These are phyloP conservation scores for Spathaspora passalidarum DNA, from an alignment of 805 yeast species.

Conservation along the genomic window DNA sequence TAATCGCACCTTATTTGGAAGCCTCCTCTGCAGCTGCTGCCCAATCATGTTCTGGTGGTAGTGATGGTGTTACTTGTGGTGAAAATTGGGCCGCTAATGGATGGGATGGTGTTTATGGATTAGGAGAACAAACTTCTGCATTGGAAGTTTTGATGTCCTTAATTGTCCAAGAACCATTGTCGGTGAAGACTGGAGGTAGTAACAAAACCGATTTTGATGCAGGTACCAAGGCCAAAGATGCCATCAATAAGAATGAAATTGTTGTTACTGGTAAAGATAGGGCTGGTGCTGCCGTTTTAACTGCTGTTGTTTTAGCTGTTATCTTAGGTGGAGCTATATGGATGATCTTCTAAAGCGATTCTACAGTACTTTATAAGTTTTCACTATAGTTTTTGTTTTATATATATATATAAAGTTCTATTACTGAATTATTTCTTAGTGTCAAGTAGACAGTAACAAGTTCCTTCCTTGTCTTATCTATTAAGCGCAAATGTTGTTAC, in stretches of 20 bases:
- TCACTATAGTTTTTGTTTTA: not conserved
- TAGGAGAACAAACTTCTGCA: slow-evolving; percentile 84
- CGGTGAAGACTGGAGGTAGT: slow-evolving; percentile 34
- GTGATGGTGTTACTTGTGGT: slow-evolving; percentile 86
- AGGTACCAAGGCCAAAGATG: slow-evolving; percentile 32
- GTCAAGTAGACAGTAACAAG: too few species aligned
- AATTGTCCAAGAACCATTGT: slow-evolving; percentile 29
- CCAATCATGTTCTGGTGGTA: slow-evolving; percentile 75
- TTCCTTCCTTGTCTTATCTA: too few species aligned
- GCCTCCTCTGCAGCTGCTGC: slow-evolving; percentile 73
- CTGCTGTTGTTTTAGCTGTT: slow-evolving; percentile 66
- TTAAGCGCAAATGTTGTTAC: too few species aligned
- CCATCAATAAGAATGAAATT: slow-evolving; percentile 40
- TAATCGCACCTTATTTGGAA: slow-evolving; percentile 39
- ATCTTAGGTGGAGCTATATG: slow-evolving; percentile 70
- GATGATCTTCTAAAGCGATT: slow-evolving; percentile 49
- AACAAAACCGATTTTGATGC: slow-evolving; percentile 34
- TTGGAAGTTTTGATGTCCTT: slow-evolving; percentile 55
- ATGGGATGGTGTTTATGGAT: slow-evolving; percentile 70
- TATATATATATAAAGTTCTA: too few species aligned
- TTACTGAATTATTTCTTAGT: too few species aligned
- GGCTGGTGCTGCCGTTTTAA: slow-evolving; percentile 88
- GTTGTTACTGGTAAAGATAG: slow-evolving; percentile 60
- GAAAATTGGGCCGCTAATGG: slow-evolving; percentile 57
- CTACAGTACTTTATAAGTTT: not conserved